Conservation (phyloP, 306 rosid species). For the Fragaria vesca region DNA sequence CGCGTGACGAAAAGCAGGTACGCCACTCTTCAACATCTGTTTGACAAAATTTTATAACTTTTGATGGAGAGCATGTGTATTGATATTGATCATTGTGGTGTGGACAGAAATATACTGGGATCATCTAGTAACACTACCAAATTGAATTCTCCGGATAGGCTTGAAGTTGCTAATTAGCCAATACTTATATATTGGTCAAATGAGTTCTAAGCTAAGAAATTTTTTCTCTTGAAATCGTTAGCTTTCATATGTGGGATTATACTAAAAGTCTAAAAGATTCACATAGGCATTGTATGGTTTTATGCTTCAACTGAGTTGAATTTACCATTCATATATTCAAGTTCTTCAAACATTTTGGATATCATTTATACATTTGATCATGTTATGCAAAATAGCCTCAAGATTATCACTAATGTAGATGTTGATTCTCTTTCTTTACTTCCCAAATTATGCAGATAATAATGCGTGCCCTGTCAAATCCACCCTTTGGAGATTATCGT, state of each 20-base stretch:
- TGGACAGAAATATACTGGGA: neutral
- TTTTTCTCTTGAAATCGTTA: neutral
- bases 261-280: neutral
- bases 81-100: neutral
- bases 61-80: neutral
- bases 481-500: conserved; percentile 70
- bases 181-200: neutral
- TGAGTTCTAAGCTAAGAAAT: neutral
- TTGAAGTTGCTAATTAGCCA: neutral
- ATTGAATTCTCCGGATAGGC: too few species aligned
- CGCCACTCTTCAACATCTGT: neutral
- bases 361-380: neutral
- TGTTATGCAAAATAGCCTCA: neutral
- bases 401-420: conserved; percentile 9
- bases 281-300: neutral
- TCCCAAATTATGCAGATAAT: conserved; percentile 54
- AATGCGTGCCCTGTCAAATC: conserved; percentile 83
- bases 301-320: neutral
- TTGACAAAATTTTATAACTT: neutral
- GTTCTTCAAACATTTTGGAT: neutral
- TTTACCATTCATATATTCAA: neutral
- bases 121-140: neutral
- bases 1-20: conserved; percentile 87
- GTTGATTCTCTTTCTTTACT: conserved; percentile 5
- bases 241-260: neutral